These are phyloP conservation scores for Tillandsia leiboldiana DNA, from an alignment of 176 grass and related monocot genomes.

Conservation along the genomic window DNA sequence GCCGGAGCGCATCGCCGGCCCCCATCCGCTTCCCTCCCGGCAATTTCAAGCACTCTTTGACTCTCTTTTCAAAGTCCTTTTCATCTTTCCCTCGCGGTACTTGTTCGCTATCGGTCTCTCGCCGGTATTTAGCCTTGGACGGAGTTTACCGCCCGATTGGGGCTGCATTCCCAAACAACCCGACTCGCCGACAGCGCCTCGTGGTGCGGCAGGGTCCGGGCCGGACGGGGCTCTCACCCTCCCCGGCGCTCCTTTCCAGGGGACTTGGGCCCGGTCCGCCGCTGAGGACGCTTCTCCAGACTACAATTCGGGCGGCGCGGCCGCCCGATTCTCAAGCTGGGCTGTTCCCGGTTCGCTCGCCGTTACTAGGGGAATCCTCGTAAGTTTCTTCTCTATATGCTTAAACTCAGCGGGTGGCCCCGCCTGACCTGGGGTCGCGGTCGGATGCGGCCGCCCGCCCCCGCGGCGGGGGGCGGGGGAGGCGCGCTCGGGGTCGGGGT, in stretches of 20 bases:
- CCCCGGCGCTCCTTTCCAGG: slow-evolving; percentile 45
- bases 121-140: background rate
- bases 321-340: slow-evolving; percentile 21
- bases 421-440: no score
- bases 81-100: slow-evolving; percentile 45
- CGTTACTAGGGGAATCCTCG: slow-evolving; percentile 34
- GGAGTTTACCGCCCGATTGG: background rate
- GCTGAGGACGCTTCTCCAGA: slow-evolving; percentile 24
- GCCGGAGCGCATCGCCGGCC: slow-evolving; percentile 28
- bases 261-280: slow-evolving; percentile 24
- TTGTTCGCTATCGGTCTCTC: slow-evolving; percentile 58
- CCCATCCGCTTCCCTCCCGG: slow-evolving; percentile 41
- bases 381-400: slow-evolving; percentile 1
- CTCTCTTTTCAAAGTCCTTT: slow-evolving; percentile 20
- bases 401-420: background rate
- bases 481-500: no score
- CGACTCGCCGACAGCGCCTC: slow-evolving; percentile 32
- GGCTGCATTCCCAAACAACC: background rate
- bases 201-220: slow-evolving; percentile 43
- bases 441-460: no score
- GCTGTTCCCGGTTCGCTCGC: slow-evolving; percentile 34
- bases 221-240: slow-evolving; percentile 65
- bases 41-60: slow-evolving; percentile 38
- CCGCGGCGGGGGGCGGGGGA: no score
- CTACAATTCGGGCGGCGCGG: slow-evolving; percentile 16